Conservation (phyloP, 306 rosid genomes). For the Vigna nakashimae region DNA sequence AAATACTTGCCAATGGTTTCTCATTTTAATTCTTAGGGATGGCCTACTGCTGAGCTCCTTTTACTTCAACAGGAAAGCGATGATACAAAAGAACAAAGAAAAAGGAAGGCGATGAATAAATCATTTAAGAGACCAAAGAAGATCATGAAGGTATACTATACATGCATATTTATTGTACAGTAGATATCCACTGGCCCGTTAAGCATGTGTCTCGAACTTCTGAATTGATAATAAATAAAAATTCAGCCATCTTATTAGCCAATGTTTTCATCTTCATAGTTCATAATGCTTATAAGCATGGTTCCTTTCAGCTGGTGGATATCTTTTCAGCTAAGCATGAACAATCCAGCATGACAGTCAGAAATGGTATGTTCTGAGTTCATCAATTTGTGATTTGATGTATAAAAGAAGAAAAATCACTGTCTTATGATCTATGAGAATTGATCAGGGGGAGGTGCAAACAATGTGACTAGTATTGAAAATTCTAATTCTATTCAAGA, state of each 20-base stretch:
- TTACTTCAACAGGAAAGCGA: slow-evolving; percentile 49
- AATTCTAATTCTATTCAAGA: slow-evolving; percentile 15
- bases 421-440: slow-evolving; percentile 29
- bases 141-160: slow-evolving; percentile 45
- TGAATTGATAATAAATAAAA: neutral
- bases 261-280: neutral
- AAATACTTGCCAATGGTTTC: neutral
- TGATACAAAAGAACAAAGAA: slow-evolving; percentile 46
- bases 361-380: neutral
- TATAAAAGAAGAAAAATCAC: neutral
- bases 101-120: slow-evolving; percentile 43
- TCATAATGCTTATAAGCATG: slow-evolving; percentile 9
- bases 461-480: slow-evolving; percentile 18
- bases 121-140: slow-evolving; percentile 48
- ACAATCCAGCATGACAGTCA: neutral
- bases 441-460: slow-evolving; percentile 41
- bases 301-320: slow-evolving; percentile 35
- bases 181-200: neutral
- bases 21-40: neutral
- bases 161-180: slow-evolving; percentile 2
- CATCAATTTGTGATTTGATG: neutral
- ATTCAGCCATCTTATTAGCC: neutral
- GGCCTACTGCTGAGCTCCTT: slow-evolving; percentile 6
- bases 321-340: neutral
- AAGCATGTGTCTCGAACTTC: neutral